Percentiles rank a stretch among this genome's conserved stretches.
phyloP scores from a whole-genome alignment of 352 stramenopile genomes.

The Globisporangium cylindrosporum region DNA sequence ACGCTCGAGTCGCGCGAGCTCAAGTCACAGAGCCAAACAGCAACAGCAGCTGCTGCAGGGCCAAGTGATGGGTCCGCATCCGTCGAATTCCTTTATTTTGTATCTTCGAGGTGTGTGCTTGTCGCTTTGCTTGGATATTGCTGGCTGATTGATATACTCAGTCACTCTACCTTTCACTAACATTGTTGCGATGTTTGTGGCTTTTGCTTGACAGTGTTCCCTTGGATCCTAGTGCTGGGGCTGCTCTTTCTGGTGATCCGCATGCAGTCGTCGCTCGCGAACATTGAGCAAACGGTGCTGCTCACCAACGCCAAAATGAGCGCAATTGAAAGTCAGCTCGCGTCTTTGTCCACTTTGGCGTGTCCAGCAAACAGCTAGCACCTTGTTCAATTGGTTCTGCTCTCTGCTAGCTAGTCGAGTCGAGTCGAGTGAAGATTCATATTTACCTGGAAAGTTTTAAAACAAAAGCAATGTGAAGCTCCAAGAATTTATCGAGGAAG shows the following conservation, averaged over 20 bases:
- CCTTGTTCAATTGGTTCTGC: not conserved
- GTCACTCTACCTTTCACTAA: not conserved
- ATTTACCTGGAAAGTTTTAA: slow-evolving; percentile 8
- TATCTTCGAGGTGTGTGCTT: slow-evolving; percentile 19
- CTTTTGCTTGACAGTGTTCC: slow-evolving; percentile 33
- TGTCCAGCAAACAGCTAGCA: slow-evolving; percentile 23
- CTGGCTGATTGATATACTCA: not conserved
- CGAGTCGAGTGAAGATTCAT: slow-evolving; percentile 12
- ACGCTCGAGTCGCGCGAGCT: slow-evolving; percentile 13
- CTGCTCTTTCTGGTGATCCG: slow-evolving; percentile 57
- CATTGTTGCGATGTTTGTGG: not conserved
- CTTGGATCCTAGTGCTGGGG: slow-evolving; percentile 64
- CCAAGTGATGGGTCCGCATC: not conserved
- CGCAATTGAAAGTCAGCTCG: slow-evolving; percentile 33
- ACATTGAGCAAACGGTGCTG: slow-evolving; percentile 51
- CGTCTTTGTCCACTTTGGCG: slow-evolving; percentile 8
- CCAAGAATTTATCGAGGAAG: not conserved
- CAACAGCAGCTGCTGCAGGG: not conserved
- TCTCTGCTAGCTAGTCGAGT: not conserved
- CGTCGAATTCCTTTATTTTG: slow-evolving; percentile 18
- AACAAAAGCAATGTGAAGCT: not conserved
- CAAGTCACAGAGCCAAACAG: slow-evolving; percentile 6
- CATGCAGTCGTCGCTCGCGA: slow-evolving; percentile 56
- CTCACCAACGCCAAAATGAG: slow-evolving; percentile 36
- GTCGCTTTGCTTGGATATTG: not conserved